Evolutionary conservation across 108 stramenopile species (phyloP).

Genomic region (Nitzschia palea): DNA sequence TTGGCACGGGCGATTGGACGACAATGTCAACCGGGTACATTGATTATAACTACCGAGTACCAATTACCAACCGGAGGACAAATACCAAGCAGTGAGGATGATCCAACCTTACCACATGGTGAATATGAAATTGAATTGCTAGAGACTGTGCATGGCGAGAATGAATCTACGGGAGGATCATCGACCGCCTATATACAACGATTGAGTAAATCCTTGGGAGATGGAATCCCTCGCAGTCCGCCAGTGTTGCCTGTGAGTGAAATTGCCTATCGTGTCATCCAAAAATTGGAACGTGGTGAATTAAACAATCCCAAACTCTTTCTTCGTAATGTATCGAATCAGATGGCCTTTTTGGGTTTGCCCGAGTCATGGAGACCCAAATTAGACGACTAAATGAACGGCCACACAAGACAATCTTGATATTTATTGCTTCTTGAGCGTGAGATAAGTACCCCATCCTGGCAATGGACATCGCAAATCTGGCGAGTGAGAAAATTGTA

Average conservation of each 20-base stretch:
- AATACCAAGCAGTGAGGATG: slow-evolving; percentile 37
- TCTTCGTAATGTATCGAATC: slow-evolving; percentile 53
- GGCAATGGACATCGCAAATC: too few species aligned
- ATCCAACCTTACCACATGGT: slow-evolving; percentile 53
- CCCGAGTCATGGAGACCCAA: slow-evolving; percentile 41
- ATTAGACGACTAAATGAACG: slow-evolving; percentile 3
- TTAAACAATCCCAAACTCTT: slow-evolving; percentile 37
- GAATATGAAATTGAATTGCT: slow-evolving; percentile 60
- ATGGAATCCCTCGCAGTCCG: slow-evolving; percentile 30
- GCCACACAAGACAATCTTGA: too few species aligned
- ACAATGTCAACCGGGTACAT: slow-evolving; percentile 72
- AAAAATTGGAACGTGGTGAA: slow-evolving; percentile 43
- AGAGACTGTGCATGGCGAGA: slow-evolving; percentile 62
- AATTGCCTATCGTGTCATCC: slow-evolving; percentile 44
- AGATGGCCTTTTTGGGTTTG: slow-evolving; percentile 63
- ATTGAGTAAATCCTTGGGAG: slow-evolving; percentile 44
- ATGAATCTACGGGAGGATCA: slow-evolving; percentile 67
- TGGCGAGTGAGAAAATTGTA: too few species aligned
- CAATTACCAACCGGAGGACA: slow-evolving; percentile 32
- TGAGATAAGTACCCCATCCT: too few species aligned
- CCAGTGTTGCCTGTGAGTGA: slow-evolving; percentile 48
- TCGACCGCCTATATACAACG: slow-evolving; percentile 78
- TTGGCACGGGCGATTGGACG: slow-evolving; percentile 64
- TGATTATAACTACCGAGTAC: slow-evolving; percentile 81
- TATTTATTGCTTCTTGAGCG: too few species aligned